Conservation (phyloP, 345 rosid species). For the Brassica incana region DNA sequence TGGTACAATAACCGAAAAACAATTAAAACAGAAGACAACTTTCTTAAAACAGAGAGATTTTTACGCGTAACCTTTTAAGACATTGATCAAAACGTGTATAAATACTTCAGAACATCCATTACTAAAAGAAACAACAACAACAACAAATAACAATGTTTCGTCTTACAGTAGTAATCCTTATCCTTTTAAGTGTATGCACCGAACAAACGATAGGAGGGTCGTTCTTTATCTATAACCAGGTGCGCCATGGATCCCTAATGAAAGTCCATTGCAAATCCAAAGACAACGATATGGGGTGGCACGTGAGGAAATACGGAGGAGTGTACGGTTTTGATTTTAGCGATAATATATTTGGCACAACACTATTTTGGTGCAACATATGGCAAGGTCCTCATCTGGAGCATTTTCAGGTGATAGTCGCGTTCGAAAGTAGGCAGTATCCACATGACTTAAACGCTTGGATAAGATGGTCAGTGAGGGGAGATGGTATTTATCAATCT, state of each 20-base stretch:
- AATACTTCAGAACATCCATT: not conserved
- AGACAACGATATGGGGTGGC: not conserved
- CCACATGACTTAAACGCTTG: not conserved
- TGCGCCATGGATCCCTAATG: not conserved
- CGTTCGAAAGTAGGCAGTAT: not conserved
- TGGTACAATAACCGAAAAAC: not conserved
- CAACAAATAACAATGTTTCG: not conserved
- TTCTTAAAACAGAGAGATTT: not conserved
- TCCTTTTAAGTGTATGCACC: not conserved
- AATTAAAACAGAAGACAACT: not conserved
- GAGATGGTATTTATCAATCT: constrained; percentile 9
- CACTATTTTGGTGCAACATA: not conserved
- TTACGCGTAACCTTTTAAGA: not conserved
- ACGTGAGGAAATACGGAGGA: not conserved
- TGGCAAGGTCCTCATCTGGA: not conserved
- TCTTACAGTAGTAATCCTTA: constrained; percentile 3
- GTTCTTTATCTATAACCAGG: constrained; percentile 13
- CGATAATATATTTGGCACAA: not conserved
- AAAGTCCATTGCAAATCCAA: constrained; percentile 19
- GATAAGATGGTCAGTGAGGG: constrained; percentile 15
- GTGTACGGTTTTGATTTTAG: not conserved
- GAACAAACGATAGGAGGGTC: constrained; percentile 20
- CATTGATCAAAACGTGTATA: constrained; percentile 10
- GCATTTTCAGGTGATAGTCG: not conserved
- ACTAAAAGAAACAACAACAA: not conserved